Conservation (phyloP, 2,329 filamentous ascomycete species). For the Aspergillus aculeatus region DNA sequence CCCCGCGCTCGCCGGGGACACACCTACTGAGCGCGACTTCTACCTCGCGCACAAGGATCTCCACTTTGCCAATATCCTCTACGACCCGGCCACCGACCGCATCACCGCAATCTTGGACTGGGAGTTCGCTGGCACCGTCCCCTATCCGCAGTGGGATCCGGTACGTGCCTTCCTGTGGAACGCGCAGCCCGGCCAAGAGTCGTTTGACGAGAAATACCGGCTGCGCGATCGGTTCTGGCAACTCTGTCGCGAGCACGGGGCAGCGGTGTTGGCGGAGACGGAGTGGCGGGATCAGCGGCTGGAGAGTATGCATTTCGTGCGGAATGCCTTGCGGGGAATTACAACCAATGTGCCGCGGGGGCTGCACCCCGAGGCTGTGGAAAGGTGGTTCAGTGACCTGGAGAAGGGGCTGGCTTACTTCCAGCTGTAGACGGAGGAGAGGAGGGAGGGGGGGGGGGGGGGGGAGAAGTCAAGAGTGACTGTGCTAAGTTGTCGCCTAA, state of each 20-base stretch:
- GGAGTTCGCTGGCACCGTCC: not conserved
- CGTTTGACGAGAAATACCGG: not conserved
- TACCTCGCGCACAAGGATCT: not conserved
- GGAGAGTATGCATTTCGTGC: not conserved
- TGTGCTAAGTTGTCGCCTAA: too few species aligned
- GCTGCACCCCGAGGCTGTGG: not conserved
- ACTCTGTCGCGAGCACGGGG: not conserved
- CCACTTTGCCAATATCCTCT: not conserved
- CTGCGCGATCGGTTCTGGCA: not conserved
- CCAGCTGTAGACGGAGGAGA: not conserved
- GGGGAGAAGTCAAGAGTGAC: too few species aligned
- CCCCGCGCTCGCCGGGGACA: not conserved
- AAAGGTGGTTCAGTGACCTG: not conserved
- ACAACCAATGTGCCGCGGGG: not conserved
- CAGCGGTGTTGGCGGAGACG: not conserved
- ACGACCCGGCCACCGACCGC: not conserved
- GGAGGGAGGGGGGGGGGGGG: too few species aligned
- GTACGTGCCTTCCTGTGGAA: not conserved
- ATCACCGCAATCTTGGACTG: not conserved
- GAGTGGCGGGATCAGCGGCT: not conserved
- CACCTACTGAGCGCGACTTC: not conserved
- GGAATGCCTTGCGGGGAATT: not conserved
- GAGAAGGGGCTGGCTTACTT: not conserved
- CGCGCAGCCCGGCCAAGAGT: not conserved
- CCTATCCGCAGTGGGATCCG: not conserved